Percentiles rank a stretch among this genome's conserved stretches.
These are phyloP conservation scores for Fusarium luffae DNA, from an alignment of 2,329 filamentous ascomycete species.

Conservation along the genomic window DNA sequence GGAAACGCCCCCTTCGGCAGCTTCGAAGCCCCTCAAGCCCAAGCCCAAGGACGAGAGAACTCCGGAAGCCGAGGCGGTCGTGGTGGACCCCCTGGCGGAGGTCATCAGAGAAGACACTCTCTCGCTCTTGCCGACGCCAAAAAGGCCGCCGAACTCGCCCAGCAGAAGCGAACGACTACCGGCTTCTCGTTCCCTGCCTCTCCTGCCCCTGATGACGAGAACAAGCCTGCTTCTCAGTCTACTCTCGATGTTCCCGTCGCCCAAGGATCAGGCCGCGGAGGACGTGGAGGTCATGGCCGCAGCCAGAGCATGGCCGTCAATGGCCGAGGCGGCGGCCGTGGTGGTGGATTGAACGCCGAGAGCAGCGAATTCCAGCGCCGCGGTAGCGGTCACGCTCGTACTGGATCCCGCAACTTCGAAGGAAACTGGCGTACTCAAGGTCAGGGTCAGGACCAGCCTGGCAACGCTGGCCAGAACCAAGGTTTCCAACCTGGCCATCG, in stretches of 20 bases:
- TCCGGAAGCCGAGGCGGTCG: slow-evolving; percentile 74
- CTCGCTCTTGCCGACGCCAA: slow-evolving; percentile 95
- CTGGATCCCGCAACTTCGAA: slow-evolving; percentile 93
- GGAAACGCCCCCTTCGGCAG: slow-evolving; percentile 78
- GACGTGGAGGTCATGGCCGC: slow-evolving; percentile 73
- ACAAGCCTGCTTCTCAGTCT: slow-evolving; percentile 49
- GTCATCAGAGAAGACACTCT: slow-evolving; percentile 94
- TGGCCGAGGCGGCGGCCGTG: slow-evolving; percentile 75
- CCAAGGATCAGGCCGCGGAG: slow-evolving; percentile 61
- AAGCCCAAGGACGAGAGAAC: slow-evolving; percentile 51
- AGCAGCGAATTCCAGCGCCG: slow-evolving; percentile 77
- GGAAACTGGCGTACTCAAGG: slow-evolving; percentile 93
- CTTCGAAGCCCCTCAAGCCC: slow-evolving; percentile 69
- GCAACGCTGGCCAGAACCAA: slow-evolving; percentile 65
- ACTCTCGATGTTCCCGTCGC: slow-evolving; percentile 51
- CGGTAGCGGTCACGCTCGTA: slow-evolving; percentile 83
- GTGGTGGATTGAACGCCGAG: slow-evolving; percentile 66
- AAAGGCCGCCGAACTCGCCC: slow-evolving; percentile 94
- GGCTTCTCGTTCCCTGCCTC: slow-evolving; percentile 91
- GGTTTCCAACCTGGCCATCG: slow-evolving; percentile 95
- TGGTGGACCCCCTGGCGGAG: slow-evolving; percentile 72
- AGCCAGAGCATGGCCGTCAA: slow-evolving; percentile 92
- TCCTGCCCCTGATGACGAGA: slow-evolving; percentile 66
- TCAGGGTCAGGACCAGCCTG: slow-evolving; percentile 69
- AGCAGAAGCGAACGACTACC: slow-evolving; percentile 94